These are phyloP conservation scores for Aspergillus novoparasiticus DNA, from an alignment of 2,329 filamentous ascomycete species.

Conservation along the genomic window DNA sequence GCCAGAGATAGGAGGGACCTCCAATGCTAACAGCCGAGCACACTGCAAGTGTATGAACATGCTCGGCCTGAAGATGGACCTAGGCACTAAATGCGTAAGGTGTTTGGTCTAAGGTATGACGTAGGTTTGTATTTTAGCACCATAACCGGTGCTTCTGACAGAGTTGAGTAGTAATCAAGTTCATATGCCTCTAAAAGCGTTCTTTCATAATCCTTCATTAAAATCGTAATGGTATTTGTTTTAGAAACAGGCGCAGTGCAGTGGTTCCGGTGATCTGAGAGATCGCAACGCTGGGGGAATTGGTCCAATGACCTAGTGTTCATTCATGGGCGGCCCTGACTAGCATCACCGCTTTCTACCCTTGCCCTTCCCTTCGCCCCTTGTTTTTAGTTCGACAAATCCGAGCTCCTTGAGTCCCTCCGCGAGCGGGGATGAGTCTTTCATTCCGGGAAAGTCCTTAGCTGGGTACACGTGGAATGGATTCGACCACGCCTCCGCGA, in stretches of 20 bases:
- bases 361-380: conserved; percentile 39
- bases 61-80: not conserved
- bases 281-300: not conserved
- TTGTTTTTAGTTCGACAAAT: conserved; percentile 44
- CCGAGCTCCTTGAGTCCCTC: conserved; percentile 45
- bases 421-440: conserved; percentile 41
- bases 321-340: not conserved
- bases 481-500: conserved; percentile 44
- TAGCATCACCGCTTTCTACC: conserved; percentile 26
- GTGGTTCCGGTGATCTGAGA: not conserved
- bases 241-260: not conserved
- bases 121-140: not conserved
- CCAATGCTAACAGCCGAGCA: not conserved
- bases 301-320: not conserved
- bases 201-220: not conserved
- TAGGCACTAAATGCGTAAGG: not conserved
- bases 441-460: conserved; percentile 50
- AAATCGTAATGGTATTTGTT: not conserved
- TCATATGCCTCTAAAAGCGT: not conserved
- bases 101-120: not conserved
- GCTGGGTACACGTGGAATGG: conserved; percentile 46
- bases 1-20: not conserved
- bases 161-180: not conserved
- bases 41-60: not conserved
- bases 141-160: not conserved